Percentiles rank a stretch among this genome's conserved stretches.
Conservation (phyloP, 495 filamentous ascomycete species). For the Podospora bellae-mahoneyi region DNA sequence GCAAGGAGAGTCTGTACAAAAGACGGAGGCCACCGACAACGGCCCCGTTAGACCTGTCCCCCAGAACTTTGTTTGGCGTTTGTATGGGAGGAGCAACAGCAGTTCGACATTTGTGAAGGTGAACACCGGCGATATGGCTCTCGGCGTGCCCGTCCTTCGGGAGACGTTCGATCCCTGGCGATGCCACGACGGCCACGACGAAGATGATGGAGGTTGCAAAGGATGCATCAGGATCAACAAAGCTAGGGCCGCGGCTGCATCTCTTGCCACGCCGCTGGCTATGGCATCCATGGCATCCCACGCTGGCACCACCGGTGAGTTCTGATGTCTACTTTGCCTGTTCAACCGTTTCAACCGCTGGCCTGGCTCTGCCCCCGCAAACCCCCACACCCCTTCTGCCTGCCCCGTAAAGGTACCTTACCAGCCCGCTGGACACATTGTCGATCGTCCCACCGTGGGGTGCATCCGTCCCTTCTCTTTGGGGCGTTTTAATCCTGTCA, state of each 20-base stretch:
- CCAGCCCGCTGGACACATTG: background rate
- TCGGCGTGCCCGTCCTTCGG: constrained; percentile 29
- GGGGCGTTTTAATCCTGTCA: background rate
- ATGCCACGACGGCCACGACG: constrained; percentile 14
- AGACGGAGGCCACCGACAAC: constrained; percentile 12
- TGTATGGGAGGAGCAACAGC: constrained; percentile 25
- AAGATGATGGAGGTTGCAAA: constrained; percentile 26
- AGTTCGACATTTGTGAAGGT: constrained; percentile 12
- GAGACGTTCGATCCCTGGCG: constrained; percentile 33
- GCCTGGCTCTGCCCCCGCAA: background rate
- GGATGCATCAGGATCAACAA: constrained; percentile 33
- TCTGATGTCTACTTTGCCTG: constrained; percentile 7
- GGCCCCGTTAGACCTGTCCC: constrained; percentile 15
- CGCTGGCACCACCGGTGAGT: constrained; percentile 24
- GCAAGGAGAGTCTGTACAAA: constrained; percentile 12
- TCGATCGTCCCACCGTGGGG: constrained; percentile 20
- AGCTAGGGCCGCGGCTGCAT: constrained; percentile 23
- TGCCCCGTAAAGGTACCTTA: background rate
- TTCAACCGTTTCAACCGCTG: constrained; percentile 13
- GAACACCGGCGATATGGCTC: constrained; percentile 24
- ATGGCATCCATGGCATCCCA: constrained; percentile 5
- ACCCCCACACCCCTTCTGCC: constrained; percentile 10
- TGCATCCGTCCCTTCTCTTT: constrained; percentile 16
- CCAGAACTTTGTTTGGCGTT: constrained; percentile 32
- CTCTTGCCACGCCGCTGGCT: constrained; percentile 8